Percentiles rank a stretch among this genome's conserved stretches.
Evolutionary conservation across 2,329 filamentous ascomycete genomes (phyloP).

Genomic region (Colletotrichum spinosum): DNA sequence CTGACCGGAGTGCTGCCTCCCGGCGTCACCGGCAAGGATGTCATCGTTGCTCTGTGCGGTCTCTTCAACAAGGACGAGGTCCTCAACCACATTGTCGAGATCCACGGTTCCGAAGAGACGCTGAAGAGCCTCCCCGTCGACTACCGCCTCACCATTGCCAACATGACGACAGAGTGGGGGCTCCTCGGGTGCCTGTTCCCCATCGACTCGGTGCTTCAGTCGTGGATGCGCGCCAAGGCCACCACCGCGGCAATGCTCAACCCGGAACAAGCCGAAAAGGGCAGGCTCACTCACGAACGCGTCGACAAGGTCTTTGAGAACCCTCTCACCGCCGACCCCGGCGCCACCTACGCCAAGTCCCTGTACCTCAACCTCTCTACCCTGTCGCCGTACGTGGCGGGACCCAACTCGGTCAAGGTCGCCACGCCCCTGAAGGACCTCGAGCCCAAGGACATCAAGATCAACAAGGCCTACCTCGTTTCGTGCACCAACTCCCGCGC

Average conservation of each 20-base stretch:
- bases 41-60: constrained; percentile 89
- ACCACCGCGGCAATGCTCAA: constrained; percentile 74
- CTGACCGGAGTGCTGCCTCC: constrained; percentile 79
- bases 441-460: constrained; percentile 76
- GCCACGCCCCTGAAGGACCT: constrained; percentile 82
- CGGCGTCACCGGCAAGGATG: constrained; percentile 92
- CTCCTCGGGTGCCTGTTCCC: constrained; percentile 79
- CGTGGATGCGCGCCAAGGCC: constrained; percentile 83
- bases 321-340: constrained; percentile 76
- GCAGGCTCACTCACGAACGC: constrained; percentile 77
- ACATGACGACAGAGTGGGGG: constrained; percentile 88
- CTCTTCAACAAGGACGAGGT: constrained; percentile 90
- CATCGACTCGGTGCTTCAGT: constrained; percentile 76
- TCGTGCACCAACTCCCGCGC: constrained; percentile 89
- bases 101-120: constrained; percentile 83
- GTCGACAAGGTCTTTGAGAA: constrained; percentile 80
- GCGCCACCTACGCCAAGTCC: constrained; percentile 84
- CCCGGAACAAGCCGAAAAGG: constrained; percentile 57
- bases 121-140: constrained; percentile 79
- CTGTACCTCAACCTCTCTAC: constrained; percentile 86
- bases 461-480: constrained; percentile 89
- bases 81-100: constrained; percentile 91
- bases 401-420: constrained; percentile 92
- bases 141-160: constrained; percentile 77
- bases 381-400: constrained; percentile 84